Base-by-base conservation (phyloP, 2,329 filamentous ascomycete genomes). In the Fonsecaea pugnacius region DNA sequence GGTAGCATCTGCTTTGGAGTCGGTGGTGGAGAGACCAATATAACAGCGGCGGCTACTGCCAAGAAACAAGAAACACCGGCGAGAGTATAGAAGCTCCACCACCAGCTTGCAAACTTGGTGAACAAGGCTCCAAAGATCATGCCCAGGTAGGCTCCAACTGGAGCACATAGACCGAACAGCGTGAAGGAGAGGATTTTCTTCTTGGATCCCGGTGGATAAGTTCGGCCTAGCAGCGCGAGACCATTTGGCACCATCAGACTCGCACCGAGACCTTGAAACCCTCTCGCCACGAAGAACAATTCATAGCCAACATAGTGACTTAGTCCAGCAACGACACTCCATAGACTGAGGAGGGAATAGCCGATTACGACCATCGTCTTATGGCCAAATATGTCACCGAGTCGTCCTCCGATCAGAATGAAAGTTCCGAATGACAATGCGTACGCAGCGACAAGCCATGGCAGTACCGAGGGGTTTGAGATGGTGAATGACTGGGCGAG, bases 201-300 rank as follows among this genome's bases (percentile, higher is more conserved):
- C 56, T 74, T 76, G 24, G 67, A 66, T 1, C 85, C 85, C 0
- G 83, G 82, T 0, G 79, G 75, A 66, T 86, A 88, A 0, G 81
- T 78, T 1, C 78, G 77, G 7, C 84, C 85, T 0, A 89, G 72
- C n/a, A 89, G 78, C 3, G 85, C 86, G 14, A 89, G 74, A 0
- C 80, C 85, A 65, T 88, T 89, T 1, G 87, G 87, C 30, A 89
- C 76, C 12, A 82, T 77, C 14, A 89, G 76, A 2, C 85, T 85
- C 0, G 85, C 83, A 0, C 87, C 87, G 2, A 80, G 71, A 1
- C 78, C 78, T 66, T 80, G 78, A 61, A 79, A 73, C 0, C 73
- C 77, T 38, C 78, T 72, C 59, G 73, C 75, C 18, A 78, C 58
- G 64, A 76, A 74, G 68, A 77, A 77, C 55, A 77, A 70, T 54